Base-by-base conservation (phyloP, 148 eudicot genomes). In the Vaccinium darrowii region DNA sequence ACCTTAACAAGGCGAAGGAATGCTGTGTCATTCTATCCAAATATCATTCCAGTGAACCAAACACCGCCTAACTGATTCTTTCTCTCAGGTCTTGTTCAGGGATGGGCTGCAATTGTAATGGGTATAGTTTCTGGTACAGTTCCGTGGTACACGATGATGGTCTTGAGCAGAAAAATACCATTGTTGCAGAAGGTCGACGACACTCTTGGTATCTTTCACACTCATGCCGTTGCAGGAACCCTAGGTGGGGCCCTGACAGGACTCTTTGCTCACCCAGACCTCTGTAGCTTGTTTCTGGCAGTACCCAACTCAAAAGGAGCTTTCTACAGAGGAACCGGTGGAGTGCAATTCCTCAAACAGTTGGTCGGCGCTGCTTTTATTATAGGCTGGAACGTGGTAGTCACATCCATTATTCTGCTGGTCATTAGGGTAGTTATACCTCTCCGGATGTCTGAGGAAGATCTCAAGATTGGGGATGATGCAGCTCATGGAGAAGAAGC, bases 401-500 rank as follows among this genome's bases (percentile, higher is more conserved):
- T 62, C 50, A 86, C 85, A 39, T 86, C 88, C 25, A 82, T 86
- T 63, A 86, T 86, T 67, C 67, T 82, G 23, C 58, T 82, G 12
- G 57, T 82, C 21, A 82, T 86, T 25, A 86, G 82, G 57, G 1
- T 82, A 6, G 3, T 77, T 47, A 58, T 78, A 18, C 88, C 88
- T 9, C 81, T 86, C 1, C 62, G 88, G 27, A 86, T 86, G 88
- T 86, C 88, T 2, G 82, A 86, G 21, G 88, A 86, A 18, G 85
- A 86, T 47, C 85, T 86, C 23, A 72, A 30, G 30, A 76, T 86
- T 9, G 87, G 87, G 27, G 88, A 86, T 25, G 88, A 86, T 54
- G 88, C 88, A 1, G 88, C 77, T 23, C 88, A 86, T 52, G 88
- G 88, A 23, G 85, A 86, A 69, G 88, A 86, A 83, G 88, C 88